Evolutionary conservation across 805 yeast species (phyloP), one percentile per base, ranked within the genome.

Genomic region (Pachysolen tannophilus): DNA sequence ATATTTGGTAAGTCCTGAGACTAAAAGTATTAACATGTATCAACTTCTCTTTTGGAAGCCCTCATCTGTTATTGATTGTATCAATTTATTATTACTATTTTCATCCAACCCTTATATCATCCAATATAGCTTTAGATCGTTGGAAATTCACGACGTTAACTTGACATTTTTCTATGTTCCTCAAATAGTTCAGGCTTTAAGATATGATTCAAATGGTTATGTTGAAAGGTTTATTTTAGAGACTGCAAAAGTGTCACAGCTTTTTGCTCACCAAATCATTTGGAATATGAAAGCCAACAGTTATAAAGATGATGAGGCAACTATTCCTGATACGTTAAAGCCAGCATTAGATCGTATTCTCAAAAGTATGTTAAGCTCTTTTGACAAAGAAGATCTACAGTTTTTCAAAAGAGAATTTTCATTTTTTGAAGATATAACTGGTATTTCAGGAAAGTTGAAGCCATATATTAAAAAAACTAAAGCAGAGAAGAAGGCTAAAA

Each of bases 231-330:
- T 83, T 52, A 87, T 92, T 43, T 61, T 90, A 37, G 97, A 92
- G 54, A 85, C 97, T 1, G 97, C 95, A 2, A 78, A 82, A 51
- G 84, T 87, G 10, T 80, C 92, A 19, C 94, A 84, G 45, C 64
- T 90, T 42, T 92, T 92, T 66, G 88, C 97, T 0, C 99, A 92
- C 57, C 99, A 92, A 58, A 88, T 92, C 44, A 86, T 92, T 37
- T 92, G 99, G 99, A 92, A 92, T 51, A 86, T 92, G 83, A 60
- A 82, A 49, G 97, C 99, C 1, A 92, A 94, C 52, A 75, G 87
- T 42, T 92, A 73, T 58, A 82, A 80, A 46, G 97, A 84, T 52
- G 97, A 90, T 47, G 95, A 90, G 8, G 79, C 86, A 0, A 65
- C 75, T 0, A 67, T 72, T 6, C 92, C 94, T 4, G 95, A 88